These are phyloP conservation scores for Nicotiana tomentosiformis DNA, from an alignment of 257 asterid genomes.

Conservation along the genomic window DNA sequence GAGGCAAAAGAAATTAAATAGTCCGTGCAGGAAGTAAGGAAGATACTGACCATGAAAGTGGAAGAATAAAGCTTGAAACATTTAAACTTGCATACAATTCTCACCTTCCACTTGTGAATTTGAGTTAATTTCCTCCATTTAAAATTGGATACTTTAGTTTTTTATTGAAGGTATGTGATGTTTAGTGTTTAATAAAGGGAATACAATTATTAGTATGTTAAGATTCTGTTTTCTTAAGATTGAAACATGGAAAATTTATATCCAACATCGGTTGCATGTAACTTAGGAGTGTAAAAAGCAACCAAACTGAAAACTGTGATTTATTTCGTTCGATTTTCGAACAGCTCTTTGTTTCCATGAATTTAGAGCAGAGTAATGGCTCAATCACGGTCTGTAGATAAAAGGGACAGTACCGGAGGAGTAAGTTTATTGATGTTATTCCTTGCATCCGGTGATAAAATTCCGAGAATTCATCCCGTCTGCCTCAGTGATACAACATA, in stretches of 20 bases:
- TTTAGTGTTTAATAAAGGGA: neutral
- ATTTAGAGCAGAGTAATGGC: neutral
- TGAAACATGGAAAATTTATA: neutral
- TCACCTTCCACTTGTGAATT: neutral
- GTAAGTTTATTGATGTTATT: neutral
- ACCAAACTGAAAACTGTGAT: neutral
- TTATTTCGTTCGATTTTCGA: neutral
- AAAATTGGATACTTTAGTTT: neutral
- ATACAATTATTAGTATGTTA: neutral
- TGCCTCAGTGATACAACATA: neutral
- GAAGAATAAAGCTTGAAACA: neutral
- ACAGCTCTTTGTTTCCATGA: neutral
- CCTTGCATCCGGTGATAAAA: neutral
- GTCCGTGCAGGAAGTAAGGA: neutral
- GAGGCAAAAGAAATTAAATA: neutral
- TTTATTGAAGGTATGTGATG: neutral
- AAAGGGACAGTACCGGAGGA: neutral
- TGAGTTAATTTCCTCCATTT: neutral
- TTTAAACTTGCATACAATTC: neutral
- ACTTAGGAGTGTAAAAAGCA: neutral
- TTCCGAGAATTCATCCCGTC: neutral
- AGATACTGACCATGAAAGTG: neutral
- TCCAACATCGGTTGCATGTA: neutral
- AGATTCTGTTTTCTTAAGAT: neutral
- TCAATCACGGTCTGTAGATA: neutral